phyloP scores from a whole-genome alignment of 2,329 filamentous ascomycete genomes.

The Alternaria brassicicola region DNA sequence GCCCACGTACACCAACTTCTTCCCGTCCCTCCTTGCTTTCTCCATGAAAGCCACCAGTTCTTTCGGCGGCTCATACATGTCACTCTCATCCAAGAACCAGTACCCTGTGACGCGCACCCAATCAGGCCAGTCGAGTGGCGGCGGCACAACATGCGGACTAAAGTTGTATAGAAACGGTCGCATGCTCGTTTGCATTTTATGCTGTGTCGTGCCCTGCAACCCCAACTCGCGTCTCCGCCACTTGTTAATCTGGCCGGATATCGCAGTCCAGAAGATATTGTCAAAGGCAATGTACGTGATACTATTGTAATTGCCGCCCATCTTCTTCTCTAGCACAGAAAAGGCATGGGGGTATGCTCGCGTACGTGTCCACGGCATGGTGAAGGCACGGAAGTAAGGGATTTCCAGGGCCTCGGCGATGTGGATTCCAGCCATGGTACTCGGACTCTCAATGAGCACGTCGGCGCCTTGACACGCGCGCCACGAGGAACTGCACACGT shows the following conservation, averaged over 20 bases:
- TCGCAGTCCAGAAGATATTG: constrained; percentile 94
- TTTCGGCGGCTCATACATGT: constrained; percentile 72
- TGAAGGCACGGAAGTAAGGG: constrained; percentile 96
- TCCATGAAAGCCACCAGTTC: constrained; percentile 82
- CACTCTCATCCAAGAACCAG: constrained; percentile 87
- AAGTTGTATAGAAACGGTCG: constrained; percentile 99
- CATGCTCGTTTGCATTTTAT: constrained; percentile 94
- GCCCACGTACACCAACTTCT: constrained; percentile 95
- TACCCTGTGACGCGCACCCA: constrained; percentile 98
- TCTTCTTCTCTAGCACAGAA: constrained; percentile 87
- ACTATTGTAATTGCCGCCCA: constrained; percentile 94
- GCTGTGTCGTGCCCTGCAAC: constrained; percentile 79
- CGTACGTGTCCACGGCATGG: constrained; percentile 98
- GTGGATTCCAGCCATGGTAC: constrained; percentile 96
- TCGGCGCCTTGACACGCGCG: constrained; percentile 84
- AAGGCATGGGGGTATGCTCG: constrained; percentile 97
- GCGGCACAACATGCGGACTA: constrained; percentile 89
- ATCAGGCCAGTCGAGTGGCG: constrained; percentile 92
- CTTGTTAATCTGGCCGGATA: constrained; percentile 85
- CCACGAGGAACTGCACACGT: constrained; percentile 82
- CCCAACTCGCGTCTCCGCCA: constrained; percentile 85
- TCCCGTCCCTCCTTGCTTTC: constrained; percentile 78
- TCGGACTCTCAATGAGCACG: constrained; percentile 91
- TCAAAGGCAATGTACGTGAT: constrained; percentile 97
- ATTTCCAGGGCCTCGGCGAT: constrained; percentile 92